Percentiles rank a stretch among this genome's conserved stretches.
These are phyloP conservation scores for Sugiyamaella japonica DNA, from an alignment of 1,139 yeast genomes.

Conservation along the genomic window DNA sequence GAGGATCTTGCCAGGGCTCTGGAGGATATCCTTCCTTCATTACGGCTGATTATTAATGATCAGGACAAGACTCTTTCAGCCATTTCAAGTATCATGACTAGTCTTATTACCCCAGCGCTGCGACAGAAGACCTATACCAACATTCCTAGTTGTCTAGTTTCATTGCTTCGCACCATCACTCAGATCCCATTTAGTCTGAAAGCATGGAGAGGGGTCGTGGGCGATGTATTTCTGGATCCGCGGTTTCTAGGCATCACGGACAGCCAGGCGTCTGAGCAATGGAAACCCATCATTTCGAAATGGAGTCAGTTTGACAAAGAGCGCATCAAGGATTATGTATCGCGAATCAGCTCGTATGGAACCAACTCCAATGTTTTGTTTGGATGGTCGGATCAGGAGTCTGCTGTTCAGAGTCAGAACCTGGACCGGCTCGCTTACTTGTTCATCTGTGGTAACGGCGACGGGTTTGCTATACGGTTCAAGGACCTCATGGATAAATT, in stretches of 20 bases:
- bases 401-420: constrained; percentile 50
- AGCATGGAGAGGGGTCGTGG: constrained; percentile 43
- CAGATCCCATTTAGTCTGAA: constrained; percentile 34
- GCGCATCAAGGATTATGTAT: constrained; percentile 55
- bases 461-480: constrained; percentile 52
- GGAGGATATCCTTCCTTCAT: constrained; percentile 42
- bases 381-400: constrained; percentile 75
- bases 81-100: constrained; percentile 45
- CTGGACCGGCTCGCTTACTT: constrained; percentile 63
- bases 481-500: constrained; percentile 55
- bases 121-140: constrained; percentile 38
- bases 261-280: constrained; percentile 38
- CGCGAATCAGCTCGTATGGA: constrained; percentile 51
- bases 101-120: constrained; percentile 46
- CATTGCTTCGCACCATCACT: constrained; percentile 30
- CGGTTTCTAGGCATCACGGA: constrained; percentile 45
- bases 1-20: constrained; percentile 46
- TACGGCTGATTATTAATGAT: constrained; percentile 49
- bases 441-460: constrained; percentile 59
- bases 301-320: constrained; percentile 67
- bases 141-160: constrained; percentile 33
- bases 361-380: constrained; percentile 55
- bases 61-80: constrained; percentile 48
- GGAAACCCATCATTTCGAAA: constrained; percentile 53
- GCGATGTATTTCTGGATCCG: constrained; percentile 43